Conservation (phyloP, 768 basidiomycete species). For the Hygrocybe punicea region DNA sequence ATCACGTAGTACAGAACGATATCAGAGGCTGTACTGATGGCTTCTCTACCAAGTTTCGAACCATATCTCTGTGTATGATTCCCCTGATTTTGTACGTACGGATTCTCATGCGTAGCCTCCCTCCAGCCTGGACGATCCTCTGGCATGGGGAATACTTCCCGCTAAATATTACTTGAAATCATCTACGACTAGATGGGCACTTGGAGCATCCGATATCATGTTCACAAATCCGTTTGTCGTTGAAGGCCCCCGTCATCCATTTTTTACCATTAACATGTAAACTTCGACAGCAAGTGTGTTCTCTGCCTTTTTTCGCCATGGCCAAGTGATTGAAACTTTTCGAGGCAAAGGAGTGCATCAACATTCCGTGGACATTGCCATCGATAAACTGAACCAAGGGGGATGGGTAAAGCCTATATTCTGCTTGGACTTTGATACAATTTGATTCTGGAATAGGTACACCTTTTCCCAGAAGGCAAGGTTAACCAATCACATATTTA, state of each 20-base stretch:
- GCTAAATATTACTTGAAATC: slow-evolving; percentile 54
- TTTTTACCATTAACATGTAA: slow-evolving; percentile 5
- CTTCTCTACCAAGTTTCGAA: slow-evolving; percentile 65
- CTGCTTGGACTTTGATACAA: background rate
- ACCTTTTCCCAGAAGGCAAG: slow-evolving; percentile 87
- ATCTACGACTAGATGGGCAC: slow-evolving; percentile 76
- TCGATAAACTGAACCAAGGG: slow-evolving; percentile 74
- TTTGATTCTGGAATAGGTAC: slow-evolving; percentile 53
- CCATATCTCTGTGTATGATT: slow-evolving; percentile 84
- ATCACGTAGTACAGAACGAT: slow-evolving; percentile 6
- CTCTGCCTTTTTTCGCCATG: slow-evolving; percentile 80
- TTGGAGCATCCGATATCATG: slow-evolving; percentile 91
- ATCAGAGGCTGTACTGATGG: slow-evolving; percentile 9
- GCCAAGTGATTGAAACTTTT: slow-evolving; percentile 90
- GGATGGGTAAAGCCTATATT: slow-evolving; percentile 61
- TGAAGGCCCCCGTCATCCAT: background rate
- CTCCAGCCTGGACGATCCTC: slow-evolving; percentile 71
- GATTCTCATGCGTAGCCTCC: slow-evolving; percentile 10
- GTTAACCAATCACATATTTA: slow-evolving; percentile 71
- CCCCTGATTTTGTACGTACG: slow-evolving; percentile 3
- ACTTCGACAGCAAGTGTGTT: slow-evolving; percentile 55
- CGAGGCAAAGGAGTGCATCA: slow-evolving; percentile 90
- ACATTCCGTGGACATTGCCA: slow-evolving; percentile 78
- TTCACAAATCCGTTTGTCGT: slow-evolving; percentile 82
- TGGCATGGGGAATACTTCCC: slow-evolving; percentile 87